Base-by-base conservation (phyloP, 345 rosid genomes). In the Eucalyptus pumila region DNA sequence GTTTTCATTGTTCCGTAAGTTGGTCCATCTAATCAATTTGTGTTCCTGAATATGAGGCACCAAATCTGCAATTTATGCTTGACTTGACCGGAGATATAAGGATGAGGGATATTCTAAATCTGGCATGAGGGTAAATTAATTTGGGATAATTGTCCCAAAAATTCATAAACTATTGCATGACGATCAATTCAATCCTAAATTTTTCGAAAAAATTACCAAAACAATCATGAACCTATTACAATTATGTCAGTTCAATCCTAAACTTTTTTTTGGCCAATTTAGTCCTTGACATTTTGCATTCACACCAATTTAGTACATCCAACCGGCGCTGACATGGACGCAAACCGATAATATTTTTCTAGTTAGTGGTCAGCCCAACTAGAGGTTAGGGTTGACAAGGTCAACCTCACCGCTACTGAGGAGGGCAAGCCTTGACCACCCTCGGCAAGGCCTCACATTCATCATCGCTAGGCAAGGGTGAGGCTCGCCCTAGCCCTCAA, bases 221-320 rank as follows among this genome's bases (percentile, higher is more conserved):
- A 21, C 0, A 52, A 0, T 52, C 0, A 0, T 52, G 0, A 52
- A 52, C 0, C 0, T 52, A 52, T 52, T 52, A 0, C 0, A 52
- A 52, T 8, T 21, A 11, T 52, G 10, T 52, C 11, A 8, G 0
- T 19, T 21, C 1, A 52, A 0, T 52, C 24, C 0, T 21, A 8
- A 52, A 19, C 24, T 21, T 8, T 52, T 16, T 52, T 52, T 52
- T 52, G 1, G 4, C 4, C 2, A 52, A 52, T 52, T 52, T 52
- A 52, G 5, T 52, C 5, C 0, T 52, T 8, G 21, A 52, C 58
- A 52, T 52, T 8, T 52, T 52, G 11, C 10, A 19, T 52, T 0
- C 58, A 19, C 5, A 19, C 26, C 24, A 52, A 52, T 52, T 52
- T 52, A 52, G 58, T 52, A 52, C 26, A 52, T 52, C 5, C 58